phyloP scores from a whole-genome alignment of 805 yeast genomes.

The Grigorovia jiainica region DNA sequence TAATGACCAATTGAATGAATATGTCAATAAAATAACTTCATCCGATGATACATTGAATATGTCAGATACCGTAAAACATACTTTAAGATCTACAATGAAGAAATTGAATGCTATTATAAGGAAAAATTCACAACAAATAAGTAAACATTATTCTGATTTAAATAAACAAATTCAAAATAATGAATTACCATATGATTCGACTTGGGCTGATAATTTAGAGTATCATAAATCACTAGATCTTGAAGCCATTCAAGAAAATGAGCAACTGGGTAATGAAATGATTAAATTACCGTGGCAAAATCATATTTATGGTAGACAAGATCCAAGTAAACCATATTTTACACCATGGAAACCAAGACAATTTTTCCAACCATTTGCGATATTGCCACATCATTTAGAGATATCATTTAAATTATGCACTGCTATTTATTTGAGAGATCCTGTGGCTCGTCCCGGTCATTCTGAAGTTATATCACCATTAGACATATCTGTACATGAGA shows the following conservation, averaged over 20 bases:
- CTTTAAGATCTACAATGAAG: slow-evolving; percentile 21
- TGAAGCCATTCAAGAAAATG: slow-evolving; percentile 43
- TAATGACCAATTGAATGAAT: slow-evolving; percentile 7
- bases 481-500: slow-evolving; percentile 70
- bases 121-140: slow-evolving; percentile 17
- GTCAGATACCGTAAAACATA: slow-evolving; percentile 16
- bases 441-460: slow-evolving; percentile 94
- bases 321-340: slow-evolving; percentile 72
- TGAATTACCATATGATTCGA: slow-evolving; percentile 36
- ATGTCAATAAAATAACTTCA: slow-evolving; percentile 11
- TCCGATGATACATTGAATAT: slow-evolving; percentile 13
- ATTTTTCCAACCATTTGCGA: slow-evolving; percentile 84
- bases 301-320: slow-evolving; percentile 66
- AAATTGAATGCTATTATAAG: slow-evolving; percentile 20
- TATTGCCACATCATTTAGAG: slow-evolving; percentile 87
- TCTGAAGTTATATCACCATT: slow-evolving; percentile 93
- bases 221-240: slow-evolving; percentile 35
- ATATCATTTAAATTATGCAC: slow-evolving; percentile 86
- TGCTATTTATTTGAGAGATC: slow-evolving; percentile 93
- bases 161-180: slow-evolving; percentile 13
- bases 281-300: slow-evolving; percentile 75
- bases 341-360: slow-evolving; percentile 97
- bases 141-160: slow-evolving; percentile 24
- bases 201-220: slow-evolving; percentile 41
- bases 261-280: slow-evolving; percentile 33